Conservation (phyloP, 495 filamentous ascomycete species). For the Aspergillus mulundensis region DNA sequence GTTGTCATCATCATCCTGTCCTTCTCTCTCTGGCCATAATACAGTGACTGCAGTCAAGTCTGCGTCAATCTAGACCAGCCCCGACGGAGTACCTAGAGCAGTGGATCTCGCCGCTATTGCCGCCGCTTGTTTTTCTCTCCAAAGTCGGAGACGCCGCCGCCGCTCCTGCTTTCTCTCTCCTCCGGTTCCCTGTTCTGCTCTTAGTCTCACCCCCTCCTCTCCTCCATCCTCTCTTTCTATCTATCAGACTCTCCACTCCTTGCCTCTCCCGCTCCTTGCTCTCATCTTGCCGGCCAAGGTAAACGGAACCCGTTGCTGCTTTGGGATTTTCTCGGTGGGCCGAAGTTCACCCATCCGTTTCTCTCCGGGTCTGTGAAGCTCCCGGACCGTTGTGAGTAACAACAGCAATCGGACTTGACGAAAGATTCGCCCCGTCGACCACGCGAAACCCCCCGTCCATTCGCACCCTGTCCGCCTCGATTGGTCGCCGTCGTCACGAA, state of each 20-base stretch:
- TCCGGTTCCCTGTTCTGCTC: slow-evolving; percentile 15
- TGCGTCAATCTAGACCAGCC: slow-evolving; percentile 2
- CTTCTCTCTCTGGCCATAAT: not conserved
- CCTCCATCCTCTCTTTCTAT: slow-evolving; percentile 8
- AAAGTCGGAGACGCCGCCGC: slow-evolving; percentile 19
- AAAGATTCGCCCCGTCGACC: slow-evolving; percentile 20
- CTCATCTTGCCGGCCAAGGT: not conserved
- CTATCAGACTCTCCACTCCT: not conserved
- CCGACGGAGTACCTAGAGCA: slow-evolving; percentile 11
- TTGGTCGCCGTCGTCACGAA: not conserved
- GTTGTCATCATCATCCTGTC: not conserved
- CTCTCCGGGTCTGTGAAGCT: slow-evolving; percentile 13
- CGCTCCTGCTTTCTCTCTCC: slow-evolving; percentile 22
- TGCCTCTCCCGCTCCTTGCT: slow-evolving; percentile 8
- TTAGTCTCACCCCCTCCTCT: slow-evolving; percentile 10
- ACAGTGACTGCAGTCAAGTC: not conserved
- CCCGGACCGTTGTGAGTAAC: slow-evolving; percentile 22
- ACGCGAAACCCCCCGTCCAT: slow-evolving; percentile 18
- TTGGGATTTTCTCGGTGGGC: slow-evolving; percentile 12
- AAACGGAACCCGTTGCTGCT: not conserved
- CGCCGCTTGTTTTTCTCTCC: slow-evolving; percentile 21
- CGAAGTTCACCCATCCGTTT: slow-evolving; percentile 17
- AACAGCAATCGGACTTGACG: slow-evolving; percentile 13
- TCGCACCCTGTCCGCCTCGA: slow-evolving; percentile 6
- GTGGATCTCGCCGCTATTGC: slow-evolving; percentile 23